A percentile compares a stretch with the other conserved stretches of the same genome.
phyloP scores from a whole-genome alignment of 2,329 filamentous ascomycete species.

The Talaromyces albobiverticillius region DNA sequence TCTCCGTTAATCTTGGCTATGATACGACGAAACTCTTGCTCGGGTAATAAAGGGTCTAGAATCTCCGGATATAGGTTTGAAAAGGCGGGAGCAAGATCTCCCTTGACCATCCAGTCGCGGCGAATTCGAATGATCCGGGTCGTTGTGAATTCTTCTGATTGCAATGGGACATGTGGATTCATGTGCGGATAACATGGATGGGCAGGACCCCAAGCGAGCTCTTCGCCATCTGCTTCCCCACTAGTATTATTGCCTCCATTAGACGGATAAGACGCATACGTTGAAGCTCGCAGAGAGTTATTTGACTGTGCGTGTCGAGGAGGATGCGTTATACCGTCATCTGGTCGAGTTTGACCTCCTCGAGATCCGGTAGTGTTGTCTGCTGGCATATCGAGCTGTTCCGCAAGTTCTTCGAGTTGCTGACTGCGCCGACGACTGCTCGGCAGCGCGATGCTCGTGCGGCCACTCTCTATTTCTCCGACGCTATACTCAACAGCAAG shows the following conservation, averaged over 20 bases:
- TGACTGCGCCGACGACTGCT: conserved; percentile 38
- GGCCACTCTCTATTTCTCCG: conserved; percentile 45
- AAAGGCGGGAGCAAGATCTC: conserved; percentile 88
- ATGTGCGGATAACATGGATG: conserved; percentile 94
- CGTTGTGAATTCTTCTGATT: conserved; percentile 68
- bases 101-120: conserved; percentile 85
- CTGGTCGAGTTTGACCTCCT: conserved; percentile 12
- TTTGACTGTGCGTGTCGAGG: conserved; percentile 40
- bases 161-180: conserved; percentile 82
- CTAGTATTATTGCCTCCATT: conserved; percentile 28
- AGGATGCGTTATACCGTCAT: conserved; percentile 20
- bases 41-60: conserved; percentile 77
- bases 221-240: conserved; percentile 59
- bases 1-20: conserved; percentile 79
- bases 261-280: conserved; percentile 38
- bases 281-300: conserved; percentile 39
- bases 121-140: conserved; percentile 90
- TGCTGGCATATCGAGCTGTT: conserved; percentile 25
- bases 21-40: conserved; percentile 80
- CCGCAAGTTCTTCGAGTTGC: conserved; percentile 14
- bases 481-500: conserved; percentile 48
- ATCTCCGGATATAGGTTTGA: conserved; percentile 97
- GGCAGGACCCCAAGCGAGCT: conserved; percentile 84
- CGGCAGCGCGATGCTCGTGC: conserved; percentile 54
- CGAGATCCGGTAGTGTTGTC: conserved; percentile 21